A percentile compares a stretch with the other conserved stretches of the same genome.
These are phyloP conservation scores for Knufia petricola DNA, from an alignment of 2,329 filamentous ascomycete genomes.

Conservation along the genomic window DNA sequence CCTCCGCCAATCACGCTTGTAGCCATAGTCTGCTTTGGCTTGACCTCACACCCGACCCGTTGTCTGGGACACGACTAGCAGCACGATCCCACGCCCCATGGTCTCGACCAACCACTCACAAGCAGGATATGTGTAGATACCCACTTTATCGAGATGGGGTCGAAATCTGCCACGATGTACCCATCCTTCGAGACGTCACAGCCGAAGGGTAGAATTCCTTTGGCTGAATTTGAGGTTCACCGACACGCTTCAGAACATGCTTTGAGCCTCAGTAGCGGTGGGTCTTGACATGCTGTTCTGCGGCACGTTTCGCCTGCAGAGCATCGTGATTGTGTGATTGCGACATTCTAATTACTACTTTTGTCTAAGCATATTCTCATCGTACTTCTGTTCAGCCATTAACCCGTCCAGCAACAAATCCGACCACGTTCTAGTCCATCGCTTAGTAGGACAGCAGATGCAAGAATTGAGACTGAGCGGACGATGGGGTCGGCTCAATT, in stretches of 20 bases:
- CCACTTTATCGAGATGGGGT: neutral
- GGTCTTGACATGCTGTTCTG: neutral
- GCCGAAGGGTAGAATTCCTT: neutral
- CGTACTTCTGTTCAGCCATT: no score
- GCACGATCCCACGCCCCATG: neutral
- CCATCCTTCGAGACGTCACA: neutral
- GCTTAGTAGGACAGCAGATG: no score
- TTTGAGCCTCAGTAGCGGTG: conserved; percentile 3
- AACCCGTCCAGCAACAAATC: no score
- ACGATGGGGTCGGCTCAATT: no score
- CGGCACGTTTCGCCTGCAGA: neutral
- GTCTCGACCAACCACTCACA: neutral
- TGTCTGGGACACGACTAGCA: neutral
- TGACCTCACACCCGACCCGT: no score
- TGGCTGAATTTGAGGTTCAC: neutral
- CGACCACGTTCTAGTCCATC: no score
- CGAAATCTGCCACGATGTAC: neutral
- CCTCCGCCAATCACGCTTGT: neutral
- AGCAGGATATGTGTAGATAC: neutral
- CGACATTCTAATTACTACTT: no score
- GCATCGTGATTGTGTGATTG: neutral
- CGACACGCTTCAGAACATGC: neutral
- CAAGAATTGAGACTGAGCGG: neutral
- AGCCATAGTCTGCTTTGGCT: no score
- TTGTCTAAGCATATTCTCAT: no score